Conservation (phyloP, 768 basidiomycete genomes). For the Suillus discolor region DNA sequence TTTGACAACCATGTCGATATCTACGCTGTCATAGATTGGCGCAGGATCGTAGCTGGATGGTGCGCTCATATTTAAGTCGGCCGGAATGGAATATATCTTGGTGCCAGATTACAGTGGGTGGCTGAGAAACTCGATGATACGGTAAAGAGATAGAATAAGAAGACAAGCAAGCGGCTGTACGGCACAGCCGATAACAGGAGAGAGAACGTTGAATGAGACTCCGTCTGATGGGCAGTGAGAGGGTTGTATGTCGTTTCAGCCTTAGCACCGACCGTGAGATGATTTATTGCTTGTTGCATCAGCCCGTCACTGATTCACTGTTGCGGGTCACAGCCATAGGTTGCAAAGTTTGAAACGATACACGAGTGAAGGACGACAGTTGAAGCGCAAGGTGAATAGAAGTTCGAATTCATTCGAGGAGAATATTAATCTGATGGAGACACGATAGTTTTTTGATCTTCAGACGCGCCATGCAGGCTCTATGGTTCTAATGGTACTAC, state of each 20-base stretch:
- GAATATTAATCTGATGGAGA: background rate
- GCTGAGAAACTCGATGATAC: background rate
- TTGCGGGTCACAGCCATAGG: background rate
- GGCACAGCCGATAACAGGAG: background rate
- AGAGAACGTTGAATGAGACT: background rate
- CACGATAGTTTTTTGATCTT: background rate
- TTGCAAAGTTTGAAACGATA: background rate
- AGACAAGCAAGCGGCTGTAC: background rate
- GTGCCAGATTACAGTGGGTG: background rate
- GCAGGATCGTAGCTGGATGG: conserved; percentile 36
- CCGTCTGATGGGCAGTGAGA: background rate
- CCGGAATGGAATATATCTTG: background rate
- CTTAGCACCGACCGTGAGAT: background rate
- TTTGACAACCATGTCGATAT: conserved; percentile 79
- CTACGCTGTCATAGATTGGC: conserved; percentile 68
- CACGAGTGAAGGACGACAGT: background rate
- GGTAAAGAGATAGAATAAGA: background rate
- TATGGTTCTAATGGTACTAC: background rate
- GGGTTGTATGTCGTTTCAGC: background rate
- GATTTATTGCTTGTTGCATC: background rate
- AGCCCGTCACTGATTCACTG: background rate
- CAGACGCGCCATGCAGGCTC: background rate
- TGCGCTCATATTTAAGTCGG: conserved; percentile 19
- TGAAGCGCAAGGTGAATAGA: background rate
- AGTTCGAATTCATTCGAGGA: background rate